phyloP scores from a whole-genome alignment of 352 stramenopile species.

The Peronosclerospora sorghi region DNA sequence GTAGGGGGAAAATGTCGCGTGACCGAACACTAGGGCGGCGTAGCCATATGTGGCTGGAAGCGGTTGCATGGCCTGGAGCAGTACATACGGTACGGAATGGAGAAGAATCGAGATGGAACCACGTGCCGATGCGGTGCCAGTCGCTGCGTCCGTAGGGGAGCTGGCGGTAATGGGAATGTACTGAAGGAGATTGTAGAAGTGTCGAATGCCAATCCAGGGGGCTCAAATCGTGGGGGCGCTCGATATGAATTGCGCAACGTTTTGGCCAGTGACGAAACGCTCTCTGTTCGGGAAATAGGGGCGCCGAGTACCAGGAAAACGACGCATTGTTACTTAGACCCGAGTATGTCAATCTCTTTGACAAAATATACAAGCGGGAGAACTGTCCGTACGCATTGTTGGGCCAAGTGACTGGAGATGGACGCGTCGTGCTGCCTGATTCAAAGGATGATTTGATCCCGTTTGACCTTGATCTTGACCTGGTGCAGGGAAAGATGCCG shows the following conservation, averaged over 20 bases:
- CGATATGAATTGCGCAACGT: conserved; percentile 95
- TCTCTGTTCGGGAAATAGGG: conserved; percentile 99
- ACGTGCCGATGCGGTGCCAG: too few relatives aligned
- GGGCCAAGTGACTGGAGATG: conserved; percentile 92
- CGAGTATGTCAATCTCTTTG: conserved; percentile 86
- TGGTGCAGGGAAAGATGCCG: conserved; percentile 98
- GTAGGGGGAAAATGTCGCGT: too few relatives aligned
- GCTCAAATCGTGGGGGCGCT: conserved; percentile 75
- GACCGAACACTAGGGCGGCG: too few relatives aligned
- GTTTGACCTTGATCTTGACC: conserved; percentile 94
- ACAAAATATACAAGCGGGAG: conserved; percentile 93
- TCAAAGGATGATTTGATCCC: conserved; percentile 88
- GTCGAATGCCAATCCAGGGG: conserved; percentile 67
- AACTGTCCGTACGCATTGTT: conserved; percentile 95
- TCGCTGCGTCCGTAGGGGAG: too few relatives aligned
- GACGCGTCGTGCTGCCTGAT: conserved; percentile 95
- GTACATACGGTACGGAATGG: too few relatives aligned
- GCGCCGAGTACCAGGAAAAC: conserved; percentile 99
- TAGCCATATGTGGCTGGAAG: too few relatives aligned
- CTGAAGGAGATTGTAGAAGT: conserved; percentile 99
- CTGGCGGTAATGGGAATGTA: conserved; percentile 98
- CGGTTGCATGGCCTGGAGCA: too few relatives aligned
- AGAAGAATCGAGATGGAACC: too few relatives aligned
- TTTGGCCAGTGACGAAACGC: conserved; percentile 94
- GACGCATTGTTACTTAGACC: conserved; percentile 93